Conservation (phyloP, 1,284 basidiomycete species). For the Xerocomus nothofagi region DNA sequence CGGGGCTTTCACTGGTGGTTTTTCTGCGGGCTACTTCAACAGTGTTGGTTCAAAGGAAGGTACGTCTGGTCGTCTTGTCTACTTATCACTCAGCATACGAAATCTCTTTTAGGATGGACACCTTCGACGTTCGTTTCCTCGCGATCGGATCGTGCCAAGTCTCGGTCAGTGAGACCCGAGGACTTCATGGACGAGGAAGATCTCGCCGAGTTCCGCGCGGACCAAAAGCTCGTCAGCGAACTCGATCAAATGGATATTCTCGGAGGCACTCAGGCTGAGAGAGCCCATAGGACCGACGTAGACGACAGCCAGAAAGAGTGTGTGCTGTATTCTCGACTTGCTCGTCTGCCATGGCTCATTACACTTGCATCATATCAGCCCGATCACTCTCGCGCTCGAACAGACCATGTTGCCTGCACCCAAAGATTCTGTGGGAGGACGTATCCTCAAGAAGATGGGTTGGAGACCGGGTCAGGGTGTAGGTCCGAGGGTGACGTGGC, state of each 20-base stretch:
- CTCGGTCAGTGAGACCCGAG: constrained; percentile 64
- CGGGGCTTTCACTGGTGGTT: constrained; percentile 98
- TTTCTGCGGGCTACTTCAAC: constrained; percentile 97
- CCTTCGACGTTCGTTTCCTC: constrained; percentile 91
- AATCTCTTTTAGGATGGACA: constrained; percentile 74
- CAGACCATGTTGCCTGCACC: constrained; percentile 58
- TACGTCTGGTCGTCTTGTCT: constrained; percentile 31
- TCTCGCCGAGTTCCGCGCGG: constrained; percentile 76
- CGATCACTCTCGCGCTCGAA: constrained; percentile 61
- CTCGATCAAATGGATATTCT: constrained; percentile 72
- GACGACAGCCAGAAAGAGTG: constrained; percentile 60
- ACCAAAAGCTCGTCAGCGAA: constrained; percentile 72
- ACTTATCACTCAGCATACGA: neutral
- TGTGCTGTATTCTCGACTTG: constrained; percentile 30
- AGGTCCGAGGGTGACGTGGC: constrained; percentile 84
- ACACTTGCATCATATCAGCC: constrained; percentile 42
- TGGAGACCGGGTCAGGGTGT: constrained; percentile 93
- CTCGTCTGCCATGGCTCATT: neutral
- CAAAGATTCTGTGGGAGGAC: constrained; percentile 75
- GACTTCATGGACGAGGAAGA: constrained; percentile 99
- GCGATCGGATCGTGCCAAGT: constrained; percentile 68
- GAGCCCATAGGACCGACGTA: constrained; percentile 30
- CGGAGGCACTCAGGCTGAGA: constrained; percentile 56
- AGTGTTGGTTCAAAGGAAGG: constrained; percentile 95
- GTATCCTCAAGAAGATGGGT: constrained; percentile 91